A percentile compares a stretch with the other conserved stretches of the same genome.
These are phyloP conservation scores for Collybiopsis confluens DNA, from an alignment of 768 basidiomycete genomes.

Conservation along the genomic window DNA sequence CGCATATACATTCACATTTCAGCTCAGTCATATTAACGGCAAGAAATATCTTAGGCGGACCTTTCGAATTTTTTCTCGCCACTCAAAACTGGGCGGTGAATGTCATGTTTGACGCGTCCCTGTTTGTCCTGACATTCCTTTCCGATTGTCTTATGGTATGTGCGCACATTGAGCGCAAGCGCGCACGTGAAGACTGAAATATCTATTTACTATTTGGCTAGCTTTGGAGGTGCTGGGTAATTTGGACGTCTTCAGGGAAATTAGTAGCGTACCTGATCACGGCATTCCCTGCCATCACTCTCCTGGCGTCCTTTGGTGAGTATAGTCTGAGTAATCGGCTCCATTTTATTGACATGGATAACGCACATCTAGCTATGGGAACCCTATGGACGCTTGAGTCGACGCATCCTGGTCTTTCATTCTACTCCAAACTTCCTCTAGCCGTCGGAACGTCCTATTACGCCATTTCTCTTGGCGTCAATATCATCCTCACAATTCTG, in stretches of 20 bases:
- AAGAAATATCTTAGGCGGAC: constrained; percentile 21
- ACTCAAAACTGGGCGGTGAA: constrained; percentile 37
- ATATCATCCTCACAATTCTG: constrained; percentile 12
- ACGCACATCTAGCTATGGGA: background rate
- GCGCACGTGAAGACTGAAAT: background rate
- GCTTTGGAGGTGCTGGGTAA: constrained; percentile 46
- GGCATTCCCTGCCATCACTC: constrained; percentile 30
- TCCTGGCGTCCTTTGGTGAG: constrained; percentile 39
- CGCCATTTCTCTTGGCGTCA: constrained; percentile 11
- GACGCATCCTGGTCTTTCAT: background rate
- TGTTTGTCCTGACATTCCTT: constrained; percentile 39
- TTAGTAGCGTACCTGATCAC: constrained; percentile 26
- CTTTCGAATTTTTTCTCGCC: constrained; percentile 39
- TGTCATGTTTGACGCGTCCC: constrained; percentile 37
- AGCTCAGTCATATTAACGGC: background rate
- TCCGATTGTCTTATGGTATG: constrained; percentile 40
- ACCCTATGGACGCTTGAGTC: constrained; percentile 7
- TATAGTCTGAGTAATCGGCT: constrained; percentile 4
- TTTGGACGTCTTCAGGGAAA: constrained; percentile 35
- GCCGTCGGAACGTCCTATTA: constrained; percentile 7
- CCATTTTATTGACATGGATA: too few species aligned
- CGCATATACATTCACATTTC: background rate
- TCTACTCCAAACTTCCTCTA: constrained; percentile 4
- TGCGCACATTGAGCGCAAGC: background rate
- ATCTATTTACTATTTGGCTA: constrained; percentile 10